A percentile compares a stretch with the other conserved stretches of the same genome.
Conservation (phyloP, 306 rosid genomes). For the Dryas octopetala region DNA sequence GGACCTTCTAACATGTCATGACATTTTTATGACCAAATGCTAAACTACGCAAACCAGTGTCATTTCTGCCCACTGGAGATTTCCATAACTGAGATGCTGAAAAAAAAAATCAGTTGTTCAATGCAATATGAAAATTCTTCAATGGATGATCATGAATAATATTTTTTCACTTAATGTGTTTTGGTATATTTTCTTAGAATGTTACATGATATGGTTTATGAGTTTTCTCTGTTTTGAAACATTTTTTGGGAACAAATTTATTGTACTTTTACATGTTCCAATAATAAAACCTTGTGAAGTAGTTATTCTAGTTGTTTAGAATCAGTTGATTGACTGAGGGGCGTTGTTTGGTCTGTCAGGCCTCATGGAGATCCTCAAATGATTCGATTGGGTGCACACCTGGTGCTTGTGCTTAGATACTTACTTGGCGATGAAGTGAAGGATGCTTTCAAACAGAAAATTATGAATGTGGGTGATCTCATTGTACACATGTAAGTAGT, state of each 20-base stretch:
- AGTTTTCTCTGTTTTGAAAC: not conserved
- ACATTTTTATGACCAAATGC: not conserved
- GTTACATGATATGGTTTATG: not conserved
- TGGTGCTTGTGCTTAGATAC: slow-evolving; percentile 87
- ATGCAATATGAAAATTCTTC: slow-evolving; percentile 8
- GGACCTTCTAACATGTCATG: slow-evolving; percentile 17
- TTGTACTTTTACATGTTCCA: not conserved
- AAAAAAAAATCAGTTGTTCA: not conserved
- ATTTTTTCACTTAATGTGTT: not conserved
- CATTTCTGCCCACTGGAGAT: not conserved
- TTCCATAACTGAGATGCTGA: not conserved
- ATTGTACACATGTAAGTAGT: slow-evolving; percentile 87
- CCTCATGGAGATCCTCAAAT: slow-evolving; percentile 95
- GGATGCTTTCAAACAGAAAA: slow-evolving; percentile 76
- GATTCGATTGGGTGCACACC: slow-evolving; percentile 98
- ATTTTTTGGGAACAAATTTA: not conserved
- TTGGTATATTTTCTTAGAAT: not conserved
- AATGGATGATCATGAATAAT: not conserved
- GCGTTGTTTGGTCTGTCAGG: slow-evolving; percentile 45
- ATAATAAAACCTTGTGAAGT: not conserved
- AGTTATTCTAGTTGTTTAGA: slow-evolving; percentile 22
- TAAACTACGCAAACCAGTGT: not conserved
- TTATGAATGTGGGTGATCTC: slow-evolving; percentile 83
- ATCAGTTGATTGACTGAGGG: slow-evolving; percentile 24
- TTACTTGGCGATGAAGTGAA: slow-evolving; percentile 75